These are phyloP conservation scores for Malus hybrid DNA, from an alignment of 331 rosid genomes.

Conservation along the genomic window DNA sequence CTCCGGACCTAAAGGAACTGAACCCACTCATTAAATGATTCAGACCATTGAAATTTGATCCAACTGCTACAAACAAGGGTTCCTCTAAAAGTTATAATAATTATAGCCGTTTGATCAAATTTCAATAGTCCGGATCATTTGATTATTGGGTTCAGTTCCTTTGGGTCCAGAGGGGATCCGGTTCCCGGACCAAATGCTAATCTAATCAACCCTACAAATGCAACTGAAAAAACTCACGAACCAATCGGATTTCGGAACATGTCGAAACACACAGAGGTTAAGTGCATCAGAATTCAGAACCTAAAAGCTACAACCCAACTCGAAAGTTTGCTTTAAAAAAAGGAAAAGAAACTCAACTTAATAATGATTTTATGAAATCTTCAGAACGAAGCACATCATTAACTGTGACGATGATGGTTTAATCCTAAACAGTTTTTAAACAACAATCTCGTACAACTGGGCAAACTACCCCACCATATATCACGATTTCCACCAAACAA, in stretches of 20 bases:
- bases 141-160: fast-evolving
- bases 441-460: background rate
- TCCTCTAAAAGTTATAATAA: no score
- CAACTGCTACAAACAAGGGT: fast-evolving
- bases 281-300: background rate
- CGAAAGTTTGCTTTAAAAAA: background rate
- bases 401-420: background rate
- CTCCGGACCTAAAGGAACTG: fast-evolving
- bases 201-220: background rate
- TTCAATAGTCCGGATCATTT: no score
- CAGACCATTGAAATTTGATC: no score
- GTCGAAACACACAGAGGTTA: background rate
- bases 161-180: fast-evolving
- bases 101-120: no score
- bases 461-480: constrained; percentile 11
- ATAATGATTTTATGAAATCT: background rate
- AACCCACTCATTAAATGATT: no score
- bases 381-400: constrained; percentile 7
- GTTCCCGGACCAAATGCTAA: background rate
- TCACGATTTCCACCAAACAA: constrained; percentile 18
- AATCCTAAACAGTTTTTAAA: background rate
- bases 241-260: background rate
- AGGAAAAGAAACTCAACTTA: background rate
- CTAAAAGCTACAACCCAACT: background rate
- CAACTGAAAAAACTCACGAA: background rate